A percentile compares a stretch with the other conserved stretches of the same genome.
phyloP scores from a whole-genome alignment of 306 rosid genomes.

The Inga laurina region DNA sequence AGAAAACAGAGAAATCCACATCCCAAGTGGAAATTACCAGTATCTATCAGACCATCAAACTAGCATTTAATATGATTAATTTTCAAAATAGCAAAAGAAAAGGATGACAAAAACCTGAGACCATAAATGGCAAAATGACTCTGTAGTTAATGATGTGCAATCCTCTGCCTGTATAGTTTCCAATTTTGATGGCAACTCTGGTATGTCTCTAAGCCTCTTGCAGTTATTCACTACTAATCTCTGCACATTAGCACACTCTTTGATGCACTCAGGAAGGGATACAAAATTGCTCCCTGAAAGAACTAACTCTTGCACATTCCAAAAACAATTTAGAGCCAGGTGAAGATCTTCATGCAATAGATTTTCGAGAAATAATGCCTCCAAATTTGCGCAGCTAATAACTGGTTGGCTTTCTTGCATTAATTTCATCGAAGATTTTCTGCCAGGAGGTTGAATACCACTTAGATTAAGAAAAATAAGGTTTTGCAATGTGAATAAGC shows the following conservation, averaged over 20 bases:
- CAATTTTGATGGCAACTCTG: background rate
- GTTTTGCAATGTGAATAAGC: no score
- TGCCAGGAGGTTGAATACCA: background rate
- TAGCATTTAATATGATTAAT: background rate
- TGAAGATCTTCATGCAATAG: constrained; percentile 4
- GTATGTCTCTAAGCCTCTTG: background rate
- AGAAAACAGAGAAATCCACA: background rate
- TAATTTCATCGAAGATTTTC: background rate
- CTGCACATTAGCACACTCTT: background rate
- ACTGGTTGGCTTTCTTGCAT: background rate
- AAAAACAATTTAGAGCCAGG: background rate
- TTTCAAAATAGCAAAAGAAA: background rate
- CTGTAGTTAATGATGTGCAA: background rate
- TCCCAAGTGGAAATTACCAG: background rate
- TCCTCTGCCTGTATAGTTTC: background rate
- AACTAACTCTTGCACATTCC: background rate
- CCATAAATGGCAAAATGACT: background rate
- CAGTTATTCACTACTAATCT: background rate
- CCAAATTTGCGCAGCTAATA: background rate
- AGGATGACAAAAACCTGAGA: background rate
- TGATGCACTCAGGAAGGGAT: background rate
- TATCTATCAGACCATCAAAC: background rate
- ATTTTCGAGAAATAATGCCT: background rate
- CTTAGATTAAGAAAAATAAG: background rate
- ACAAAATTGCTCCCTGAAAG: background rate